Base-by-base conservation (phyloP, 148 eudicot genomes). In the Linanthus parryae region DNA sequence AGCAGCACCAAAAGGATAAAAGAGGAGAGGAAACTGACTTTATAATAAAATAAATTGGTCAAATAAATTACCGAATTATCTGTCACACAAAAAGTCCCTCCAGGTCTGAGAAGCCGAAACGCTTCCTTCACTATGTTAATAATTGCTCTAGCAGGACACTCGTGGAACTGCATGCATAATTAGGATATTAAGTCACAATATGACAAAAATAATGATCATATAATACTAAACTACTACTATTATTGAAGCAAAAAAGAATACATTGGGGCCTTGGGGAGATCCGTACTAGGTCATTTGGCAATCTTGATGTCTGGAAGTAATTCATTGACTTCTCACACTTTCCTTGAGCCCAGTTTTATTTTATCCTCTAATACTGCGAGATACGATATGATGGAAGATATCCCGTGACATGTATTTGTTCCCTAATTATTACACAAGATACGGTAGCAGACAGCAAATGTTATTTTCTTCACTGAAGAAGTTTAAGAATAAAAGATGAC, bases 31-130 rank as follows among this genome's bases (percentile, higher is more conserved):
- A 14, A 26, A 18, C 8, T 49, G 6, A 49, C 31, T 4, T 49
- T 2, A 14, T 16, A 5, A 14, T 8, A 43, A 15, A 19, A 18
- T 31, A 53, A 10, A 45, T 24, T 6, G 15, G 1, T 3, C 7
- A 6, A 3, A 42, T 3, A 14, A 49, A 10, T 34, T 81, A 91
- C 98, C 68, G 98, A 91, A 57, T 83, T 91, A 60, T 91, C 98
- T 0, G 94, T 86, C 48, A 86, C 64, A 23, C 84, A 89, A 54
- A 91, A 50, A 60, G 98, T 91, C 43, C 98, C 98, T 24, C 98
- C 95, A 52, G 98, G 95, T 63, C 84, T 77, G 39, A 91, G 94
- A 63, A 91, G 77, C 67, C 98, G 77, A 59, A 74, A 86, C 39
- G 89, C 80, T 77, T 91, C 98, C 68, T 70, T 81, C 48, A 81